These are phyloP conservation scores for Graphiopsis chlorocephala DNA, from an alignment of 2,329 filamentous ascomycete genomes.

Conservation along the genomic window DNA sequence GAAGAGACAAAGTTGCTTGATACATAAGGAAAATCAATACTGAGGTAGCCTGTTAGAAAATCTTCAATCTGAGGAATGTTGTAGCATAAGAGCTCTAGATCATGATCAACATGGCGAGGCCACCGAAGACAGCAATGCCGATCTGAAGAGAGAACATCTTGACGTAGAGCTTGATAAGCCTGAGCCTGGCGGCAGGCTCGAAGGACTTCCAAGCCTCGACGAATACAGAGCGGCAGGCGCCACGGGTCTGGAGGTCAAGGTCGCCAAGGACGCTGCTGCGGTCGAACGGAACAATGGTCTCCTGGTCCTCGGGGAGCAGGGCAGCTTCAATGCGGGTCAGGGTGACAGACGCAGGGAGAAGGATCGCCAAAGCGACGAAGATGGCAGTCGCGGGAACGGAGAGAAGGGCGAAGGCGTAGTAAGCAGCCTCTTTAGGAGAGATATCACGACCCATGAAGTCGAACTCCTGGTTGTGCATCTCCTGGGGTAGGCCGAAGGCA, in stretches of 20 bases:
- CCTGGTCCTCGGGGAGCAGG: slow-evolving; percentile 74
- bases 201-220: slow-evolving; percentile 78
- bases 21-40: background rate
- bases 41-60: background rate
- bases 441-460: slow-evolving; percentile 16
- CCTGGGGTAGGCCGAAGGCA: slow-evolving; percentile 44
- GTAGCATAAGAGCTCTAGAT: background rate
- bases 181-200: slow-evolving; percentile 66
- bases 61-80: background rate
- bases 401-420: slow-evolving; percentile 41
- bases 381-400: slow-evolving; percentile 37
- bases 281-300: slow-evolving; percentile 87
- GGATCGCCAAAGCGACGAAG: slow-evolving; percentile 61
- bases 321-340: slow-evolving; percentile 83
- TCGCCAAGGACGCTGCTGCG: slow-evolving; percentile 69
- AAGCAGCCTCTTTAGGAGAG: slow-evolving; percentile 24
- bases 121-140: background rate
- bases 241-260: slow-evolving; percentile 69
- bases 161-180: slow-evolving; percentile 70
- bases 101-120: background rate
- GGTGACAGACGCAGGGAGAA: slow-evolving; percentile 76
- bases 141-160: slow-evolving; percentile 63
- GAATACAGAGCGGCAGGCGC: slow-evolving; percentile 57
- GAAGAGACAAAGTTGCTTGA: background rate
- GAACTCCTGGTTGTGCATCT: slow-evolving; percentile 27